Conservation (phyloP, 176 grass and related monocot genomes). For the Triticum dicoccoides region DNA sequence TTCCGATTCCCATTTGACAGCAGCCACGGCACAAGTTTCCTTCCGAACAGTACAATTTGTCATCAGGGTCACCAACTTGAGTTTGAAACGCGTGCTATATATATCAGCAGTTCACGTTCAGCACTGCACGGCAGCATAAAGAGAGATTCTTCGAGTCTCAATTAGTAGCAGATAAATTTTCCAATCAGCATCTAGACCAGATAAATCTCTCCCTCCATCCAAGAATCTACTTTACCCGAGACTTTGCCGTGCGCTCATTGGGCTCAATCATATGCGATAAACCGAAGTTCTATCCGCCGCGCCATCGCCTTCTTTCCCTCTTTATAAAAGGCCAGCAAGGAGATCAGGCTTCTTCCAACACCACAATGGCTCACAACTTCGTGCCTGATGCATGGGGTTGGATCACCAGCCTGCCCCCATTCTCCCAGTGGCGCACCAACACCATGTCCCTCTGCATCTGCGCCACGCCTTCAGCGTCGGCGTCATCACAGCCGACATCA, state of each 20-base stretch:
- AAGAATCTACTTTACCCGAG: constrained; percentile 42
- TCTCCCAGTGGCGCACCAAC: constrained; percentile 71
- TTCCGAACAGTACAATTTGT: background rate
- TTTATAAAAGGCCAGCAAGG: constrained; percentile 32
- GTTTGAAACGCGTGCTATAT: constrained; percentile 7
- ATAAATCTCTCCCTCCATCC: background rate
- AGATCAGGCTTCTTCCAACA: constrained; percentile 24
- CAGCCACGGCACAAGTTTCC: background rate
- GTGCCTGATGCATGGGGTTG: constrained; percentile 61
- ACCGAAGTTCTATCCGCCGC: constrained; percentile 12
- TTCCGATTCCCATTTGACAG: background rate
- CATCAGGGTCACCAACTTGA: background rate
- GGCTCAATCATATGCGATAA: constrained; percentile 31
- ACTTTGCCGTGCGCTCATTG: constrained; percentile 6
- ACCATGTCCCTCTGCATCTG: constrained; percentile 75
- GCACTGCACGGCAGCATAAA: constrained; percentile 25
- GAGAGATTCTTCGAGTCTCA: background rate
- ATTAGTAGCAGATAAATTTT: background rate
- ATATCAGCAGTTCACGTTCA: background rate
- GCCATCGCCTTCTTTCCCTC: background rate
- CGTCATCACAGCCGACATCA: constrained; percentile 38
- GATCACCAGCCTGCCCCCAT: constrained; percentile 69
- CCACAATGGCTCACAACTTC: constrained; percentile 59
- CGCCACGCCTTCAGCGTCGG: constrained; percentile 24
- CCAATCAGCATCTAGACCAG: background rate